Evolutionary conservation across 2,329 filamentous ascomycete genomes (phyloP).

Genomic region (Botrytis squamosa): DNA sequence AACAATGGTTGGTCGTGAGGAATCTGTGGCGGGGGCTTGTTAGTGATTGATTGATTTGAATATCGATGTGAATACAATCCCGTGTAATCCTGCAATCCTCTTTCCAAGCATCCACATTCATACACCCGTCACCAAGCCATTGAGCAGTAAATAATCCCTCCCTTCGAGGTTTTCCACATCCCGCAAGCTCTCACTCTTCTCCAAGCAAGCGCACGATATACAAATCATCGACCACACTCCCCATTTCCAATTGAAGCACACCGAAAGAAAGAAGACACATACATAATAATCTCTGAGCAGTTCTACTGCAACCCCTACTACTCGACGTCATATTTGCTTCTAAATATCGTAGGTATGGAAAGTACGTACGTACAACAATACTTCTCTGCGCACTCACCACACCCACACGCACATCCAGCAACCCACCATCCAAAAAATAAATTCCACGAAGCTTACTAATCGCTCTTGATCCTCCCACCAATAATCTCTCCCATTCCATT

Average conservation of each 20-base stretch:
- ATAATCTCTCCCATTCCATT: no score
- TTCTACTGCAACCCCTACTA: slow-evolving; percentile 20
- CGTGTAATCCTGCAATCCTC: neutral
- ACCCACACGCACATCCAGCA: neutral
- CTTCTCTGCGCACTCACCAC: neutral
- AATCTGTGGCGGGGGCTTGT: neutral
- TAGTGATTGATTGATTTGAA: neutral
- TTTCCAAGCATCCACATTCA: neutral
- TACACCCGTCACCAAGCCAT: neutral
- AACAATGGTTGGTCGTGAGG: neutral
- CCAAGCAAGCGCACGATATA: neutral
- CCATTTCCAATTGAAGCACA: neutral
- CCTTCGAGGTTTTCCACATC: neutral
- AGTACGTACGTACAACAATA: neutral
- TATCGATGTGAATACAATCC: neutral
- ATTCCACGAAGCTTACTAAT: neutral
- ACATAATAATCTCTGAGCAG: slow-evolving; percentile 16
- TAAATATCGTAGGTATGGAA: neutral
- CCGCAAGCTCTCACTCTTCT: neutral
- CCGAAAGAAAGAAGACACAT: neutral
- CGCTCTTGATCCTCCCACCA: neutral
- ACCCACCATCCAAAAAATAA: slow-evolving; percentile 5
- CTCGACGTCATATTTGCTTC: slow-evolving; percentile 8
- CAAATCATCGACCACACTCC: neutral
- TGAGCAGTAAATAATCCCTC: neutral